Evolutionary conservation across 2,329 filamentous ascomycete species (phyloP).

Genomic region (Raffaelea albimanens): DNA sequence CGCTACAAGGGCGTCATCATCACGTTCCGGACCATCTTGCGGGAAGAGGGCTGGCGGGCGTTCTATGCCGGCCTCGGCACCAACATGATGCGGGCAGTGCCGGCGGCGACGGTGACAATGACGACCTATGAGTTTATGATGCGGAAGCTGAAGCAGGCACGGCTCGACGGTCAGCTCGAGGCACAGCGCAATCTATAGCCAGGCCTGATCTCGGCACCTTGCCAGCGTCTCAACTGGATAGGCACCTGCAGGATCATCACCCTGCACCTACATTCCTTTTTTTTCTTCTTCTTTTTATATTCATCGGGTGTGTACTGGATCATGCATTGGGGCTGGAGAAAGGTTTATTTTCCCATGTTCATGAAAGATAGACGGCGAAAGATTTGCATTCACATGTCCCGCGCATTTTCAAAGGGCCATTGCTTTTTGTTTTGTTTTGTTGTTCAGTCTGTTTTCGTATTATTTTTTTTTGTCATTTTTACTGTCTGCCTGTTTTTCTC

Average conservation of each 20-base stretch:
- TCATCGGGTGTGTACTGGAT: neutral
- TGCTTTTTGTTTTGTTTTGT: too few relatives aligned
- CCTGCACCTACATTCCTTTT: neutral
- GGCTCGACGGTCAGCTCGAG: slow-evolving; percentile 28
- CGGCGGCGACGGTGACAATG: slow-evolving; percentile 94
- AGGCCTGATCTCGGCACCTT: too few relatives aligned
- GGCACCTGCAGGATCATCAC: too few relatives aligned
- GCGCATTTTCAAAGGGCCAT: too few relatives aligned
- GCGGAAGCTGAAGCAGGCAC: slow-evolving; percentile 38
- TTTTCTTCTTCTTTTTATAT: neutral
- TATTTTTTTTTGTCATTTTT: too few relatives aligned
- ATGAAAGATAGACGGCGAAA: neutral
- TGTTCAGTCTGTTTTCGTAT: too few relatives aligned
- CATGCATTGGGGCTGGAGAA: too few relatives aligned
- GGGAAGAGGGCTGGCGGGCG: slow-evolving; percentile 88
- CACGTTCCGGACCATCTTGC: slow-evolving; percentile 76
- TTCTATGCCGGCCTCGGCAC: slow-evolving; percentile 97
- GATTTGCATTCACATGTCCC: neutral
- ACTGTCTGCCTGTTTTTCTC: too few relatives aligned
- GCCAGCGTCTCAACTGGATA: too few relatives aligned
- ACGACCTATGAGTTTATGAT: slow-evolving; percentile 83
- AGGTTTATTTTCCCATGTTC: too few relatives aligned
- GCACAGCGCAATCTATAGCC: neutral
- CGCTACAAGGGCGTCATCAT: slow-evolving; percentile 71
- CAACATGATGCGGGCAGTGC: slow-evolving; percentile 93